Evolutionary conservation across 768 basidiomycete species (phyloP).

Genomic region (Lactarius evosmus): DNA sequence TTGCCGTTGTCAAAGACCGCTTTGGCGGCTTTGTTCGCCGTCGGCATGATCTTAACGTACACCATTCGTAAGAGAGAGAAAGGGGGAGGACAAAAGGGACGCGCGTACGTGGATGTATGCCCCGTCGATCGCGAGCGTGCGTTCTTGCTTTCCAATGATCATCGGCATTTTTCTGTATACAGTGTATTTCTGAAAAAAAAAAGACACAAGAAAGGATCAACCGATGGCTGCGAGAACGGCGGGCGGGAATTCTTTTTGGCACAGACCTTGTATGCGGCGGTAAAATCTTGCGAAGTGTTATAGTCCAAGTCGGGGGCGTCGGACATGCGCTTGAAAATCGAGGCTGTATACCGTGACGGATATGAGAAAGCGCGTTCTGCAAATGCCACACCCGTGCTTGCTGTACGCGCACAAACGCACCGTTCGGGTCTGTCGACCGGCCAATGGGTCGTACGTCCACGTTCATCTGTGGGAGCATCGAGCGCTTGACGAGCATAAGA

Average conservation of each 20-base stretch:
- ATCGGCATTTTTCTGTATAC: slow-evolving; percentile 95
- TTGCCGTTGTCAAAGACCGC: slow-evolving; percentile 87
- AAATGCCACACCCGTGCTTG: too few relatives aligned
- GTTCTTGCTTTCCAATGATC: slow-evolving; percentile 86
- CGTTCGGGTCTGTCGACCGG: slow-evolving; percentile 88
- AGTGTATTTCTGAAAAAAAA: slow-evolving; percentile 65
- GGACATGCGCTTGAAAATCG: slow-evolving; percentile 87
- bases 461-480: slow-evolving; percentile 69
- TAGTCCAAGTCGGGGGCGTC: slow-evolving; percentile 54
- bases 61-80: not conserved
- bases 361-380: not conserved
- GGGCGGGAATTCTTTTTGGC: too few relatives aligned
- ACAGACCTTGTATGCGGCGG: slow-evolving; percentile 79
- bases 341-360: slow-evolving; percentile 49
- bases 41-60: slow-evolving; percentile 75
- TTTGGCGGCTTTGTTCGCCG: slow-evolving; percentile 62
- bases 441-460: slow-evolving; percentile 63
- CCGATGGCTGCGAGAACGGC: not conserved
- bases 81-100: not conserved
- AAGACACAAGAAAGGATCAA: not conserved
- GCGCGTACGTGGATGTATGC: slow-evolving; percentile 80
- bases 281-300: slow-evolving; percentile 69
- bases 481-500: slow-evolving; percentile 74
- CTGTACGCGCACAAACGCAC: too few relatives aligned
- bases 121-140: slow-evolving; percentile 90